A percentile compares a stretch with the other conserved stretches of the same genome.
Evolutionary conservation across 208 protist genomes (phyloP).

Genomic region (Crithidia thermophila): DNA sequence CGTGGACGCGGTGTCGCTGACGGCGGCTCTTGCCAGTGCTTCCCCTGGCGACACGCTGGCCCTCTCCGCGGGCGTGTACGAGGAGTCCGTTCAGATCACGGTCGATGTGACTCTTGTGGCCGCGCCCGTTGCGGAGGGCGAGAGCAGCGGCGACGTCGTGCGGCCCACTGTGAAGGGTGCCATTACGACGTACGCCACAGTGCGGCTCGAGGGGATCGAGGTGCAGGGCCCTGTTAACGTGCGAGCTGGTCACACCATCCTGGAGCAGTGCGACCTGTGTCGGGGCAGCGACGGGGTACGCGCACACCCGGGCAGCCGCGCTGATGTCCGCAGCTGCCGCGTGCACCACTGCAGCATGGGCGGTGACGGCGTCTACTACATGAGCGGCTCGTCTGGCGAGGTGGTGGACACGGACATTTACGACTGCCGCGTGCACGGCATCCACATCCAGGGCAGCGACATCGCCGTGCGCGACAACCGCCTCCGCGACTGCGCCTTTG

Average conservation of each 20-base stretch:
- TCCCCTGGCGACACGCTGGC: constrained; percentile 59
- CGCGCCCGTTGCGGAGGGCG: not conserved
- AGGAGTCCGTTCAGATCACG: constrained; percentile 64
- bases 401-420: constrained; percentile 85
- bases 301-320: constrained; percentile 45
- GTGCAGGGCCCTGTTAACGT: constrained; percentile 73
- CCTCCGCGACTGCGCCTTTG: constrained; percentile 80
- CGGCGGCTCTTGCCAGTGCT: constrained; percentile 54
- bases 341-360: constrained; percentile 75
- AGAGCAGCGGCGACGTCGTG: constrained; percentile 21
- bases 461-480: constrained; percentile 60
- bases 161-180: constrained; percentile 47
- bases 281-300: constrained; percentile 79
- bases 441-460: constrained; percentile 56
- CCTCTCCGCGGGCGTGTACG: constrained; percentile 74
- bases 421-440: constrained; percentile 81
- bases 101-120: constrained; percentile 50
- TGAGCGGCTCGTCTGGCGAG: constrained; percentile 54
- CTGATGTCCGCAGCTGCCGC: constrained; percentile 53
- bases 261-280: constrained; percentile 83
- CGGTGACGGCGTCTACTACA: constrained; percentile 85
- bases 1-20: constrained; percentile 63
- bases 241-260: constrained; percentile 64
- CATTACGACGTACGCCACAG: constrained; percentile 56
- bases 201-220: constrained; percentile 50